Percentiles rank a stretch among this genome's conserved stretches.
Evolutionary conservation across 352 stramenopile species (phyloP).

Genomic region (Phytophthora colocasiae): DNA sequence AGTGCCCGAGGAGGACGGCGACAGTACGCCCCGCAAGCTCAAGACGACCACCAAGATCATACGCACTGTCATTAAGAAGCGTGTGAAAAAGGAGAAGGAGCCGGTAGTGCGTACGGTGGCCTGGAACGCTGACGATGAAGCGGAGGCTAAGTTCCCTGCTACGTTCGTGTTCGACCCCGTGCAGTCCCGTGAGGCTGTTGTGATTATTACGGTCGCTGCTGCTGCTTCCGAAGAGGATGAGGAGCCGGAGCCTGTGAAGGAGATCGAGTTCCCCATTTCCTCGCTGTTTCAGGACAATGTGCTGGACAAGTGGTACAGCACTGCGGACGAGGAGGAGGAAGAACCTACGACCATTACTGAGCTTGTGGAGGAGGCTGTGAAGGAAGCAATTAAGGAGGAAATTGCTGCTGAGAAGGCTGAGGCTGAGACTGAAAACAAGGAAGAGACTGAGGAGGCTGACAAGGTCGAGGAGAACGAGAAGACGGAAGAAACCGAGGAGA

Average conservation of each 20-base stretch:
- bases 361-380: slow-evolving; percentile 32
- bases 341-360: slow-evolving; percentile 45
- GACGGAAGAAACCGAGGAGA: slow-evolving; percentile 26
- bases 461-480: slow-evolving; percentile 32
- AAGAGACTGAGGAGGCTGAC: slow-evolving; percentile 23
- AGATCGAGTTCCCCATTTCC: slow-evolving; percentile 80
- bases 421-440: slow-evolving; percentile 4
- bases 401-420: slow-evolving; percentile 11
- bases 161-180: slow-evolving; percentile 86
- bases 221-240: slow-evolving; percentile 52
- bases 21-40: slow-evolving; percentile 50
- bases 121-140: slow-evolving; percentile 33
- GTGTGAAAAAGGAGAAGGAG: slow-evolving; percentile 61
- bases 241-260: slow-evolving; percentile 68
- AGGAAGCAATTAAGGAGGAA: slow-evolving; percentile 10
- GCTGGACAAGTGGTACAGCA: slow-evolving; percentile 79
- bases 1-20: slow-evolving; percentile 38
- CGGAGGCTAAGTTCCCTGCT: slow-evolving; percentile 52
- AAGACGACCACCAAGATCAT: slow-evolving; percentile 72
- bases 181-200: slow-evolving; percentile 81
- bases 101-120: slow-evolving; percentile 50
- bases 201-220: slow-evolving; percentile 69
- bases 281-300: slow-evolving; percentile 69
- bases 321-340: slow-evolving; percentile 54
- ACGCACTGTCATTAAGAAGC: slow-evolving; percentile 60